Conservation (phyloP, 768 basidiomycete genomes). For the Mrakia blollopis region DNA sequence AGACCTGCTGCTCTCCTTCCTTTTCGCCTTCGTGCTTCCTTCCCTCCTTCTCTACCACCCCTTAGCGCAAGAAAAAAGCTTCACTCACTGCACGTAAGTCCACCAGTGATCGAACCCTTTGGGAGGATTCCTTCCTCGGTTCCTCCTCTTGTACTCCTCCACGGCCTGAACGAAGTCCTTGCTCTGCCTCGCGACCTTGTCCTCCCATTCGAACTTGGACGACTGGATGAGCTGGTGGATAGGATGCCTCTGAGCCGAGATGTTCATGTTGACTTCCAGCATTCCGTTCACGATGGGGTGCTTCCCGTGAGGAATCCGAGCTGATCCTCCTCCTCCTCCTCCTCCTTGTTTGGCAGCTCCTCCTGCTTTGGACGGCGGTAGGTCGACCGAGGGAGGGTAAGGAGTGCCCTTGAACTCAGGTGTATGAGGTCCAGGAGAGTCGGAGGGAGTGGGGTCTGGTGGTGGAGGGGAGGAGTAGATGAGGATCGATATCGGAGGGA, state of each 20-base stretch:
- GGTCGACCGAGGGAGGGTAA: neutral
- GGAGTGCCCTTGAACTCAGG: neutral
- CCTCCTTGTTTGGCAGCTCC: neutral
- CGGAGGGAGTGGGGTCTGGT: neutral
- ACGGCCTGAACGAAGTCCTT: conserved; percentile 39
- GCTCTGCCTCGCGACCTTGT: conserved; percentile 39
- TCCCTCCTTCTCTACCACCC: neutral
- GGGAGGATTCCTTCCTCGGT: conserved; percentile 36
- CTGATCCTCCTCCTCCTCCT: neutral
- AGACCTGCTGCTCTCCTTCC: neutral
- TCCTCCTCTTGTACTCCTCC: conserved; percentile 39
- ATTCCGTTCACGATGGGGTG: conserved; percentile 42
- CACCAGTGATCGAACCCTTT: conserved; percentile 44
- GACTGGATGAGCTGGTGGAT: conserved; percentile 46
- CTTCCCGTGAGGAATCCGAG: neutral
- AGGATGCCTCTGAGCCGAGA: conserved; percentile 46
- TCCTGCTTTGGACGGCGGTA: neutral
- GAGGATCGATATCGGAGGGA: neutral
- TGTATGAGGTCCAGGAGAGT: too few species aligned
- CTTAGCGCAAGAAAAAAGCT: neutral
- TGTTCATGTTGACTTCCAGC: conserved; percentile 43
- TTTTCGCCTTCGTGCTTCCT: too few species aligned
- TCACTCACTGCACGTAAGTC: conserved; percentile 39
- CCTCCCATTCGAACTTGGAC: conserved; percentile 39
- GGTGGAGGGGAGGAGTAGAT: neutral